phyloP scores from a whole-genome alignment of 345 rosid genomes.

The Citrus medica region DNA sequence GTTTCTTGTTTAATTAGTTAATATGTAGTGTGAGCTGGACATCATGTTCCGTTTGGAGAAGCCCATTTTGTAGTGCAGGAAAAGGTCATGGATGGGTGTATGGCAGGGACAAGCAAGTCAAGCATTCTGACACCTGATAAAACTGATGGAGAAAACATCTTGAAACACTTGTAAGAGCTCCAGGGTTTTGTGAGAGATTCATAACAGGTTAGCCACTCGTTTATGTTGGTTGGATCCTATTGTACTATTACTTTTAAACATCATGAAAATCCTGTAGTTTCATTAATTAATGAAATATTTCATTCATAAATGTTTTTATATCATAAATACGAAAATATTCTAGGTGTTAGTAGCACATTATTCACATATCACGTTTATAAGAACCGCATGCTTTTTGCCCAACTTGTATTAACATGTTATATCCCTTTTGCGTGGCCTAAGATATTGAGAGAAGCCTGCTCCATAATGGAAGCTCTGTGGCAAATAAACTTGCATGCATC shows the following conservation, averaged over 20 bases:
- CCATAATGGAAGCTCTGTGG: background rate
- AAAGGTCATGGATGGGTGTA: conserved; percentile 94
- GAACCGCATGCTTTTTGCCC: background rate
- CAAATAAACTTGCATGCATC: too few relatives aligned
- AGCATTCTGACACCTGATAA: conserved; percentile 60
- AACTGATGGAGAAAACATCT: conserved; percentile 81
- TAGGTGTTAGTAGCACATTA: background rate
- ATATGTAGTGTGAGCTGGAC: conserved; percentile 78
- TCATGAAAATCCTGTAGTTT: too few relatives aligned
- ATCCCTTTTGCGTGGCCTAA: background rate
- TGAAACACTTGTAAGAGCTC: conserved; percentile 16
- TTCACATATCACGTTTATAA: background rate
- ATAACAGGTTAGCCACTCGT: background rate
- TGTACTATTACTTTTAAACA: too few relatives aligned
- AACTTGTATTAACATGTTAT: background rate
- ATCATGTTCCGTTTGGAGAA: conserved; percentile 76
- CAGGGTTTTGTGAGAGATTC: conserved; percentile 1
- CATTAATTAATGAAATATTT: too few relatives aligned
- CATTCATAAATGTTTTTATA: too few relatives aligned
- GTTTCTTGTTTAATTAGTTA: background rate
- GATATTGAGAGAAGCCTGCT: background rate
- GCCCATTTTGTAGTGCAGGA: conserved; percentile 36
- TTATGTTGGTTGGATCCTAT: conserved; percentile 5
- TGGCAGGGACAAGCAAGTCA: conserved; percentile 92
- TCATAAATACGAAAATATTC: too few relatives aligned